Percentiles rank a stretch among this genome's conserved stretches.
These are phyloP conservation scores for Mycosphaerella arachidis DNA, from an alignment of 2,329 filamentous ascomycete genomes.

Conservation along the genomic window DNA sequence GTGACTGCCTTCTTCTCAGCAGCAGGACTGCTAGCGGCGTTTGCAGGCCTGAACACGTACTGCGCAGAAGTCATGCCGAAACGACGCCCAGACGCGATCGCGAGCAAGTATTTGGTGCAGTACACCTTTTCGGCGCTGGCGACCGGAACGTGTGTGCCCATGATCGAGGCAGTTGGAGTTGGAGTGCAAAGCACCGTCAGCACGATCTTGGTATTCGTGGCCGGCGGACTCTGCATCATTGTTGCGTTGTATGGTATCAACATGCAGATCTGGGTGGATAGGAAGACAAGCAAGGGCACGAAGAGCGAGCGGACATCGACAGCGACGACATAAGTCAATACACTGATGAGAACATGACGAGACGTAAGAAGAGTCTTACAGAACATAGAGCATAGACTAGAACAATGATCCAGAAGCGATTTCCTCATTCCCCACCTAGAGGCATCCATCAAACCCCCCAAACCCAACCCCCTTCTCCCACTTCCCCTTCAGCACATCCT, in stretches of 20 bases:
- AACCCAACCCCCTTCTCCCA: too few relatives aligned
- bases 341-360: too few relatives aligned
- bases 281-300: background rate
- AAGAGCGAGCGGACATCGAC: too few relatives aligned
- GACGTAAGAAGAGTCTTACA: too few relatives aligned
- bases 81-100: slow-evolving; percentile 61
- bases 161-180: slow-evolving; percentile 64
- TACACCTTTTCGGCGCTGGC: slow-evolving; percentile 67
- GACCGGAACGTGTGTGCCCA: slow-evolving; percentile 65
- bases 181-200: slow-evolving; percentile 48
- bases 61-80: slow-evolving; percentile 70
- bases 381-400: too few relatives aligned
- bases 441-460: too few relatives aligned
- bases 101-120: slow-evolving; percentile 70
- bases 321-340: too few relatives aligned
- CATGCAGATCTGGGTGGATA: slow-evolving; percentile 21
- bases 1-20: slow-evolving; percentile 67
- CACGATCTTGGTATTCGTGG: slow-evolving; percentile 18
- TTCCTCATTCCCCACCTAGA: too few relatives aligned
- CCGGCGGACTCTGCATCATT: slow-evolving; percentile 13
- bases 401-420: too few relatives aligned
- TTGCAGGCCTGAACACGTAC: slow-evolving; percentile 70
- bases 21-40: slow-evolving; percentile 65
- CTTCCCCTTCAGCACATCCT: too few relatives aligned
- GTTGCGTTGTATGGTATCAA: slow-evolving; percentile 14